phyloP scores from a whole-genome alignment of 805 yeast species.

The Wickerhamomyces xylosicus region DNA sequence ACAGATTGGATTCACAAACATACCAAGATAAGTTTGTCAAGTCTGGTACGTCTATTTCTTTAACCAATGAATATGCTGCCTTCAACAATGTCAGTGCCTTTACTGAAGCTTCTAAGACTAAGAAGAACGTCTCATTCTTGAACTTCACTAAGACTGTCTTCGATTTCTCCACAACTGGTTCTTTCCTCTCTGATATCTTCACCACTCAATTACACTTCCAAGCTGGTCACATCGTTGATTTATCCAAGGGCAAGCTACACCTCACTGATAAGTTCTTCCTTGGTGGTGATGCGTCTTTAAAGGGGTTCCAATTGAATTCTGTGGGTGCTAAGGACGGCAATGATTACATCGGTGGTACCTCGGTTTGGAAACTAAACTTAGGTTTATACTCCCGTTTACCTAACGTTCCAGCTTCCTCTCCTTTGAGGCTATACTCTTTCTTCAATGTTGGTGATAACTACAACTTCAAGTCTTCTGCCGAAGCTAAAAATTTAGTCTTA shows the following conservation, averaged over 20 bases:
- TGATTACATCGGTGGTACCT: constrained; percentile 49
- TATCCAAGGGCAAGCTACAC: constrained; percentile 33
- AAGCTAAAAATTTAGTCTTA: constrained; percentile 11
- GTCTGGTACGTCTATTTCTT: constrained; percentile 30
- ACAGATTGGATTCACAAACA: constrained; percentile 33
- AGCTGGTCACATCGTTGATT: constrained; percentile 38
- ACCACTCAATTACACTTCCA: constrained; percentile 37
- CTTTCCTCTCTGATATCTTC: constrained; percentile 33
- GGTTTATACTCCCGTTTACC: constrained; percentile 48
- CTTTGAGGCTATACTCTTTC: constrained; percentile 54
- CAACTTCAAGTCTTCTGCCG: constrained; percentile 10
- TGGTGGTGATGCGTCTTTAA: constrained; percentile 54
- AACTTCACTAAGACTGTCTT: constrained; percentile 14
- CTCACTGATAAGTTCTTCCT: constrained; percentile 63
- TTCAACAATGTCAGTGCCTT: constrained; percentile 20
- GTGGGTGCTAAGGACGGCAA: constrained; percentile 39
- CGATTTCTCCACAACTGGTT: constrained; percentile 20
- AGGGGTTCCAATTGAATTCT: constrained; percentile 54
- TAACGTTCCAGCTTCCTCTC: constrained; percentile 28
- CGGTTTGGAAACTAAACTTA: constrained; percentile 37
- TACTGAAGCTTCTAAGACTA: constrained; percentile 15
- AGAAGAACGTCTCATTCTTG: constrained; percentile 21
- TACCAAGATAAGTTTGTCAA: constrained; percentile 32
- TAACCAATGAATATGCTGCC: constrained; percentile 33
- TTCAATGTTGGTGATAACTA: constrained; percentile 46